phyloP scores from a whole-genome alignment of 169 alveolate genomes.

The Toxoplasma gondii region DNA sequence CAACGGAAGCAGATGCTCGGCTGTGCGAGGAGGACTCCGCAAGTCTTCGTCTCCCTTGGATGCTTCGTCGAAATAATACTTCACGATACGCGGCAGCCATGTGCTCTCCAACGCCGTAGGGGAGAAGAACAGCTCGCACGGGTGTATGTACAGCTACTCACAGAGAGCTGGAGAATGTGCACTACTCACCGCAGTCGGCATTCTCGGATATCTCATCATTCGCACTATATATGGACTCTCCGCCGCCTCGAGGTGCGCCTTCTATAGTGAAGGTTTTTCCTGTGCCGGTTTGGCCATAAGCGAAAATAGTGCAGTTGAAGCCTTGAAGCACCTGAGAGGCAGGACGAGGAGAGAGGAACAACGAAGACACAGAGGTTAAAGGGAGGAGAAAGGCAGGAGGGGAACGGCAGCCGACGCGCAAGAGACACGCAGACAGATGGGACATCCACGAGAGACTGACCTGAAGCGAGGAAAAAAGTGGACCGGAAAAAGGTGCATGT shows the following conservation, averaged over 20 bases:
- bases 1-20: too few relatives aligned
- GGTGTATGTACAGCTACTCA: too few relatives aligned
- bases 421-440: background rate
- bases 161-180: background rate
- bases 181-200: background rate
- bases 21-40: too few relatives aligned
- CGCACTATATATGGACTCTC: background rate
- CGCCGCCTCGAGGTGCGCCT: slow-evolving; percentile 40
- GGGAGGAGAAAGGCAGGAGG: background rate
- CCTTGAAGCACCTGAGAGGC: slow-evolving; percentile 79
- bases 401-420: background rate
- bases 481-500: too few relatives aligned
- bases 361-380: background rate
- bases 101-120: too few relatives aligned
- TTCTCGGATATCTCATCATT: background rate
- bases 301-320: slow-evolving; percentile 76
- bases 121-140: too few relatives aligned
- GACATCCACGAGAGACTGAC: background rate
- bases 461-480: too few relatives aligned
- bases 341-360: background rate
- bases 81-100: too few relatives aligned
- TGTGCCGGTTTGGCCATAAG: slow-evolving; percentile 69
- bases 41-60: too few relatives aligned
- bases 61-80: too few relatives aligned
- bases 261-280: slow-evolving; percentile 62